Conservation (phyloP, 1,284 basidiomycete genomes). For the Fomitopsis schrenkii region DNA sequence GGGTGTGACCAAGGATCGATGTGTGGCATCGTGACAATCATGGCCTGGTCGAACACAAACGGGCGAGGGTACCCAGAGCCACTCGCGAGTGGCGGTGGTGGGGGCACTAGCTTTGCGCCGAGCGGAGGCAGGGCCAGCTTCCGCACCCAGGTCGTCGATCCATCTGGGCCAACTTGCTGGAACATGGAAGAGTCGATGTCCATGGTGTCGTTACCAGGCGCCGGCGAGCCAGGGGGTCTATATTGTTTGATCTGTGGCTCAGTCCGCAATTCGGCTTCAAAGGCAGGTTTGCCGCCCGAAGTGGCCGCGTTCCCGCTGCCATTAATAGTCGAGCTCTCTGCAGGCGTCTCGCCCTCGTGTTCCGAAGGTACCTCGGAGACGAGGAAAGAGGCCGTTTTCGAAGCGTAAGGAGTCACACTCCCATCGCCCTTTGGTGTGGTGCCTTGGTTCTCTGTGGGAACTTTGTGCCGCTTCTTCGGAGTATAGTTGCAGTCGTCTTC, state of each 20-base stretch:
- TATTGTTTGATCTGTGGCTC: slow-evolving; percentile 28
- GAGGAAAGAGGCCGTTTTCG: slow-evolving; percentile 49
- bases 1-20: slow-evolving; percentile 54
- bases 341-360: slow-evolving; percentile 12
- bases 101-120: neutral
- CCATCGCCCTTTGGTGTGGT: slow-evolving; percentile 27
- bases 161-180: slow-evolving; percentile 22
- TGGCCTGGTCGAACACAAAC: slow-evolving; percentile 31
- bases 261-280: slow-evolving; percentile 22
- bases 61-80: slow-evolving; percentile 9
- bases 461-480: slow-evolving; percentile 61
- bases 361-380: slow-evolving; percentile 36
- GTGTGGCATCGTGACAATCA: slow-evolving; percentile 33
- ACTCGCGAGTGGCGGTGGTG: neutral
- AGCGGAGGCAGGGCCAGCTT: slow-evolving; percentile 6
- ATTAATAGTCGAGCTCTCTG: slow-evolving; percentile 8
- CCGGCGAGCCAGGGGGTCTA: slow-evolving; percentile 23
- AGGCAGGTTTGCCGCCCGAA: slow-evolving; percentile 19
- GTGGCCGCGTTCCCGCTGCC: slow-evolving; percentile 7
- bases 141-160: slow-evolving; percentile 26
- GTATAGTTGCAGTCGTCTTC: slow-evolving; percentile 60
- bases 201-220: slow-evolving; percentile 20
- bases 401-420: slow-evolving; percentile 36
- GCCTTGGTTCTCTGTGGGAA: slow-evolving; percentile 40
- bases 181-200: slow-evolving; percentile 22